Evolutionary conservation across 2,329 filamentous ascomycete genomes (phyloP), one percentile per base, ranked within the genome.

Genomic region (Parascedosporium putredinis): DNA sequence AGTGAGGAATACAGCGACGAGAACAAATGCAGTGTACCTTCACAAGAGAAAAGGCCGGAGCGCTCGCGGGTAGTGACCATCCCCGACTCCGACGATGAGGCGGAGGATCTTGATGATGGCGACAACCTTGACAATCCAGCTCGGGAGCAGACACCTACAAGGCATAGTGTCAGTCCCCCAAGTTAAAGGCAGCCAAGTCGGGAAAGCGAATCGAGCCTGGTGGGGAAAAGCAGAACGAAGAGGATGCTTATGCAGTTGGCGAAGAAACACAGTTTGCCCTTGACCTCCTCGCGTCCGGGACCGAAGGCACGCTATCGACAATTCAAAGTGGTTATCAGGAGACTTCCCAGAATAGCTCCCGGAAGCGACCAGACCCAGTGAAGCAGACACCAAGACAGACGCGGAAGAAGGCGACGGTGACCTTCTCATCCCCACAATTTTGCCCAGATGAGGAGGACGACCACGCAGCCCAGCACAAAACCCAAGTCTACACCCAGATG

Each of bases 21-120:
- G 43, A 45, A 25, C 22, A 23, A 29, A 20, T 8, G 10, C 18
- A 14, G 20, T 10, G 25, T 24, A 40, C 16, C n/a, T 20, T 18
- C 16, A 20, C 36, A 40, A 45, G 43, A 45, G 10, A 10, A 44
- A 34, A 9, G 31, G 9, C 40, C 16, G 9, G 18, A 22, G 9
- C 12, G 43, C 23, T 25, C 6, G 27, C 16, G 16, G 49, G 23
- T 8, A 29, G 3, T 44, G 48, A 71, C 75, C 51, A 75, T 77
- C 25, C 70, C 73, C 0, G 74, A 77, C 52, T 74, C 73, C 1
- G 74, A 76, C 33, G 71, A 69, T 9, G 71, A 72, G 5, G 56
- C 62, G 6, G 62, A 62, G 1, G 56, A 59, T 2, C 58, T 59
- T 14, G 60, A 59, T 47, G 58, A 44, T 43, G n/a, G n/a, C 5